Conservation (phyloP, 2,329 filamentous ascomycete species). For the Cercospora zeina region DNA sequence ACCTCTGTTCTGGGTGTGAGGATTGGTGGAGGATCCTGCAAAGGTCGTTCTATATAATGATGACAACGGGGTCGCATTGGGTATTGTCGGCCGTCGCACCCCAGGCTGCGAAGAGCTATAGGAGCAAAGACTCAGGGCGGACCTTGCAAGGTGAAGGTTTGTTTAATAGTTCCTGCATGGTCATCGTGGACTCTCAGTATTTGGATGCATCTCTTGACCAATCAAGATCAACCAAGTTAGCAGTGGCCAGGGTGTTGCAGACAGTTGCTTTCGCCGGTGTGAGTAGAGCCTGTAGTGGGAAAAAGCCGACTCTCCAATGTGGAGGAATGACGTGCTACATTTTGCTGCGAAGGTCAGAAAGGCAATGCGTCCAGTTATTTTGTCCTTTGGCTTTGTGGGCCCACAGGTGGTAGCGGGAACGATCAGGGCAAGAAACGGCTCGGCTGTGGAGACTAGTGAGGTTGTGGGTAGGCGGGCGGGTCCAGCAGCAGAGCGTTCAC, state of each 20-base stretch:
- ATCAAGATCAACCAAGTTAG: not conserved
- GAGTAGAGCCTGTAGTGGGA: not conserved
- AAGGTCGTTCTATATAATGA: too few species aligned
- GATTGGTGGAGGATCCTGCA: not conserved
- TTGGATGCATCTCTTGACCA: not conserved
- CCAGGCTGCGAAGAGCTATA: not conserved
- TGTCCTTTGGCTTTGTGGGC: not conserved
- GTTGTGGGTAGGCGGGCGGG: too few species aligned
- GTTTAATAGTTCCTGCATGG: conserved; percentile 5
- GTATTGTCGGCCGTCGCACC: not conserved
- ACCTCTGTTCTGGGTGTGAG: not conserved
- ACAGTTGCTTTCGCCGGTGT: not conserved
- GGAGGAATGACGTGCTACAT: not conserved
- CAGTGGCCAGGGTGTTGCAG: not conserved
- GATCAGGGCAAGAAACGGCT: not conserved
- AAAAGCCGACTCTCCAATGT: not conserved
- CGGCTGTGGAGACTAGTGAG: too few species aligned
- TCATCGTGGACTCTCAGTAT: not conserved
- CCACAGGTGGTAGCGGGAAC: not conserved
- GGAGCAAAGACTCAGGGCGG: not conserved
- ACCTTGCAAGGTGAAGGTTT: not conserved
- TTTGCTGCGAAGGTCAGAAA: not conserved
- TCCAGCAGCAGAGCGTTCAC: too few species aligned
- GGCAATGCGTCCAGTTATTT: not conserved
- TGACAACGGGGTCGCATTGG: not conserved